Evolutionary conservation across 208 protist genomes (phyloP).

Genomic region (Leishmania guyanensis): DNA sequence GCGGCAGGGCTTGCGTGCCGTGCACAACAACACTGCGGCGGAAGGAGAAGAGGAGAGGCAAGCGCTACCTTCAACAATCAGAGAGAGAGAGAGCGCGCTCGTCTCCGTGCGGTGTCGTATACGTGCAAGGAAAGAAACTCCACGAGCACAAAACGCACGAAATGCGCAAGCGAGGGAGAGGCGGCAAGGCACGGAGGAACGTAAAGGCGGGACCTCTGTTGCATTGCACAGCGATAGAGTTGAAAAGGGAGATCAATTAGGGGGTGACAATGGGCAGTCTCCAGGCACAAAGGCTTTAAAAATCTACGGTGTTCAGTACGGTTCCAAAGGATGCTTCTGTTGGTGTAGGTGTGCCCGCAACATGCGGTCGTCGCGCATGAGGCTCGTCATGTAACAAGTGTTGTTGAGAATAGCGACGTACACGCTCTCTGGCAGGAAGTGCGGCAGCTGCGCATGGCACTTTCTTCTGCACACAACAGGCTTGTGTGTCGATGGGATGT

Average conservation of each 20-base stretch:
- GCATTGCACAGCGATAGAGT: not conserved
- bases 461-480: not conserved
- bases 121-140: not conserved
- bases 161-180: not conserved
- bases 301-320: slow-evolving; percentile 34
- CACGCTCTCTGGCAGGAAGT: slow-evolving; percentile 40
- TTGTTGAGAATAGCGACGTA: slow-evolving; percentile 61
- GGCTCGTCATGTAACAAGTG: slow-evolving; percentile 65
- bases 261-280: not conserved
- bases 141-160: not conserved
- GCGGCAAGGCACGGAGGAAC: too few relatives aligned
- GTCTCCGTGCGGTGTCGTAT: not conserved
- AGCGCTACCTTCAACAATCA: not conserved
- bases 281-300: not conserved
- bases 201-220: not conserved
- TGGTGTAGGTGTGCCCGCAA: slow-evolving; percentile 51
- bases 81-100: not conserved
- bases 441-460: slow-evolving; percentile 20
- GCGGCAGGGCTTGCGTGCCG: too few relatives aligned
- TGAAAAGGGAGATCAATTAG: not conserved
- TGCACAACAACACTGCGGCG: not conserved
- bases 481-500: not conserved
- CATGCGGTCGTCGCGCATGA: slow-evolving; percentile 46
- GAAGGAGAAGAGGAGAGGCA: not conserved
- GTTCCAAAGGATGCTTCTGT: slow-evolving; percentile 26